phyloP scores from a whole-genome alignment of 1,284 basidiomycete species.

The Austroboletus niveus region DNA sequence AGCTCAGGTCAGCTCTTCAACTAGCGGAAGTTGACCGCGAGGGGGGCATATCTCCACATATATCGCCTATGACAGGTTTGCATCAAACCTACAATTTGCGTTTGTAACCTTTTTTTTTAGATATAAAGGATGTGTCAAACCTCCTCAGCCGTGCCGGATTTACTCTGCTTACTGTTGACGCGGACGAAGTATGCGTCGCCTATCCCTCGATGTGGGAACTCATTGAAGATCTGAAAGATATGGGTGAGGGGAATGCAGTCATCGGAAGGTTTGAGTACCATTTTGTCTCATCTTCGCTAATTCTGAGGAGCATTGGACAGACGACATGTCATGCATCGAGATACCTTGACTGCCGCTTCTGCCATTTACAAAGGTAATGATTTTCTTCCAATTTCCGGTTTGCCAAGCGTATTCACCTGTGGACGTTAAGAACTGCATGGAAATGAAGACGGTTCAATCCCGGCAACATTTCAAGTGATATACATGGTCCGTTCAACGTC shows the following conservation, averaged over 20 bases:
- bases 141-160: constrained; percentile 92
- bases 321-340: constrained; percentile 71
- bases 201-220: constrained; percentile 98
- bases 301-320: constrained; percentile 35
- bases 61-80: constrained; percentile 96
- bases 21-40: constrained; percentile 93
- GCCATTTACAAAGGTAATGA: constrained; percentile 86
- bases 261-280: constrained; percentile 60
- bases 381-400: not conserved
- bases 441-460: constrained; percentile 77
- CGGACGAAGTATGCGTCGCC: constrained; percentile 88
- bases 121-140: constrained; percentile 88
- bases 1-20: constrained; percentile 87
- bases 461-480: constrained; percentile 96
- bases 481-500: constrained; percentile 66
- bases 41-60: constrained; percentile 92
- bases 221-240: constrained; percentile 88
- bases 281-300: not conserved
- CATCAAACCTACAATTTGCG: not conserved
- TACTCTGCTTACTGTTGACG: constrained; percentile 91
- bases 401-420: constrained; percentile 4
- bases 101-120: constrained; percentile 39
- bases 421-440: constrained; percentile 73
- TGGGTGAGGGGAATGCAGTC: constrained; percentile 96
- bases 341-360: constrained; percentile 88